A percentile compares a stretch with the other conserved stretches of the same genome.
phyloP scores from a whole-genome alignment of 139 green algal species.

The Chlamydomonas applanata region DNA sequence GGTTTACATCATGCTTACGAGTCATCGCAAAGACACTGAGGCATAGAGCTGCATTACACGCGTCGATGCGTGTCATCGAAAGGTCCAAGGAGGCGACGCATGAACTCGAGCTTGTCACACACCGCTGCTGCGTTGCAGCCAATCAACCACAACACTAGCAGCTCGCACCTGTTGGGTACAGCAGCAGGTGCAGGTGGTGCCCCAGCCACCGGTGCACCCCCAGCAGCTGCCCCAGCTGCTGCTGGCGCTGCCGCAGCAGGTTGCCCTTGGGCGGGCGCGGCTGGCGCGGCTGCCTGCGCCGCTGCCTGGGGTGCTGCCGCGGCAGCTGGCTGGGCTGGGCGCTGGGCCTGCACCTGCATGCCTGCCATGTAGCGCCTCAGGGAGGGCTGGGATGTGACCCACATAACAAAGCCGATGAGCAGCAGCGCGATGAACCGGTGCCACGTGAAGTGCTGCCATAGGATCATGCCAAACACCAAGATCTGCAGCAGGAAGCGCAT shows the following conservation, averaged over 20 bases:
- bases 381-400: conserved; percentile 46
- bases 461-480: conserved; percentile 58
- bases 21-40: not conserved
- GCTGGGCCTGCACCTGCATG: conserved; percentile 6
- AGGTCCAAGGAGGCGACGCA: not conserved
- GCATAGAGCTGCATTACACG: too few relatives aligned
- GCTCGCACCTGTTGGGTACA: not conserved
- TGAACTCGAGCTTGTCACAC: too few relatives aligned
- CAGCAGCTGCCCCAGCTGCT: conserved; percentile 1
- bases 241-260: not conserved
- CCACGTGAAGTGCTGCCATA: conserved; percentile 73
- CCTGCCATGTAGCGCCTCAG: conserved; percentile 45
- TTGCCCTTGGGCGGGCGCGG: not conserved
- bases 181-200: not conserved
- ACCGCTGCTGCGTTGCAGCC: too few relatives aligned
- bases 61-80: not conserved
- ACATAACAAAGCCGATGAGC: conserved; percentile 51
- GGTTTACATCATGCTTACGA: not conserved
- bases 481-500: conserved; percentile 66
- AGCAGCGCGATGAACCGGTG: conserved; percentile 60
- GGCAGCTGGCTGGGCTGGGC: conserved; percentile 13
- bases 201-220: not conserved
- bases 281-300: not conserved
- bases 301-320: conserved; percentile 14
- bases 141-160: not conserved